Conservation (phyloP, 2,329 filamentous ascomycete genomes). For the Lasiodiplodia gonubiensis region DNA sequence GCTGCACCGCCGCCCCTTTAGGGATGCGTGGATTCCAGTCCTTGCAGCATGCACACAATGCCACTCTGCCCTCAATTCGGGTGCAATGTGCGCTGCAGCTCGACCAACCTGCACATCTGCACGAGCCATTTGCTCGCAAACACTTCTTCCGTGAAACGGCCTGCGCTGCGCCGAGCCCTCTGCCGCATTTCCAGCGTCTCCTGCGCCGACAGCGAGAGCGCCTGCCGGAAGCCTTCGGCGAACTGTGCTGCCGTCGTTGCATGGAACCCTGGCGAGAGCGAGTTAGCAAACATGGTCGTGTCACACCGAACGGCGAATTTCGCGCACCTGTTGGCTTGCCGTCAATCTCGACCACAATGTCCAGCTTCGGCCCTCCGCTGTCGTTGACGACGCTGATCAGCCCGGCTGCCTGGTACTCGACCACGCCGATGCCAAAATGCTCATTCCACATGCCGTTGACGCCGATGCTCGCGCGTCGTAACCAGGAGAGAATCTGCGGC, state of each 20-base stretch:
- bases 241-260: conserved; percentile 80
- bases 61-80: conserved; percentile 21
- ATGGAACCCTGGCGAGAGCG: conserved; percentile 70
- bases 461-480: conserved; percentile 78
- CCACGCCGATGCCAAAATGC: conserved; percentile 97
- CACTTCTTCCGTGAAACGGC: conserved; percentile 84
- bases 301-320: conserved; percentile 1
- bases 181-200: conserved; percentile 76
- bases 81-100: conserved; percentile 39
- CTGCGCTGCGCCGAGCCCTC: conserved; percentile 77
- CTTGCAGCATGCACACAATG: conserved; percentile 27
- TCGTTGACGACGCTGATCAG: conserved; percentile 92
- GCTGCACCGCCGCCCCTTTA: conserved; percentile 1
- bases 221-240: conserved; percentile 78
- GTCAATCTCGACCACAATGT: conserved; percentile 85
- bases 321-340: conserved; percentile 75
- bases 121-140: conserved; percentile 80
- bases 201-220: conserved; percentile 66
- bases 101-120: conserved; percentile 75
- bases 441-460: conserved; percentile 99
- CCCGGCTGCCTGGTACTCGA: conserved; percentile 96
- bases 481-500: conserved; percentile 81
- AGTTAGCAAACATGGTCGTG: conserved; percentile 23
- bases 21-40: conserved; percentile 20
- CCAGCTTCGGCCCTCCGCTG: conserved; percentile 88